Evolutionary conservation across 768 basidiomycete species (phyloP).

Genomic region (Agaricus sinodeliciosus): DNA sequence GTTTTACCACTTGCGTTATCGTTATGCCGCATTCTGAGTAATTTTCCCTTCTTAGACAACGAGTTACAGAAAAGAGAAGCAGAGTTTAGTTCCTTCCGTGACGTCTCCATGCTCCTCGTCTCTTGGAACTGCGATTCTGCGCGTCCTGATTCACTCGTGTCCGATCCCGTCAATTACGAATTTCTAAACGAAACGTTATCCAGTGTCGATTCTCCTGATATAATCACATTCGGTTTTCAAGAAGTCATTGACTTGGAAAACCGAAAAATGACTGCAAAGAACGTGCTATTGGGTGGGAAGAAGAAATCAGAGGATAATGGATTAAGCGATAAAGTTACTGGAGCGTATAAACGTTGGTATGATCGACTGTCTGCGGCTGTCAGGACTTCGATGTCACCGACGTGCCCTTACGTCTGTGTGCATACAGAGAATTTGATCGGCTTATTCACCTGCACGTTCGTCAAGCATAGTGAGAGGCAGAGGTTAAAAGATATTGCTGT

Average conservation of each 20-base stretch:
- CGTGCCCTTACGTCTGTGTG: constrained; percentile 67
- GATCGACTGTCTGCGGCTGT: constrained; percentile 73
- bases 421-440: constrained; percentile 91
- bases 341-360: constrained; percentile 84
- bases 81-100: constrained; percentile 73
- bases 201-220: constrained; percentile 65
- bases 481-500: constrained; percentile 63
- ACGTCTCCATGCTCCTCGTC: constrained; percentile 70
- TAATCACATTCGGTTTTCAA: constrained; percentile 93
- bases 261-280: constrained; percentile 89
- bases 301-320: constrained; percentile 46
- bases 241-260: constrained; percentile 95
- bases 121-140: constrained; percentile 94
- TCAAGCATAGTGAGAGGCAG: constrained; percentile 58
- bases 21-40: neutral
- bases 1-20: constrained; percentile 20
- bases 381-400: constrained; percentile 63
- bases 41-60: constrained; percentile 41
- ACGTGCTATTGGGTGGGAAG: constrained; percentile 74
- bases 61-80: constrained; percentile 70
- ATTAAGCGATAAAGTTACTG: constrained; percentile 78
- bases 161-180: constrained; percentile 61
- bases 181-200: constrained; percentile 76
- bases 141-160: constrained; percentile 66
- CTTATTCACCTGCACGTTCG: constrained; percentile 71